Evolutionary conservation across 768 basidiomycete genomes (phyloP).

Genomic region (Amanita rubescens): DNA sequence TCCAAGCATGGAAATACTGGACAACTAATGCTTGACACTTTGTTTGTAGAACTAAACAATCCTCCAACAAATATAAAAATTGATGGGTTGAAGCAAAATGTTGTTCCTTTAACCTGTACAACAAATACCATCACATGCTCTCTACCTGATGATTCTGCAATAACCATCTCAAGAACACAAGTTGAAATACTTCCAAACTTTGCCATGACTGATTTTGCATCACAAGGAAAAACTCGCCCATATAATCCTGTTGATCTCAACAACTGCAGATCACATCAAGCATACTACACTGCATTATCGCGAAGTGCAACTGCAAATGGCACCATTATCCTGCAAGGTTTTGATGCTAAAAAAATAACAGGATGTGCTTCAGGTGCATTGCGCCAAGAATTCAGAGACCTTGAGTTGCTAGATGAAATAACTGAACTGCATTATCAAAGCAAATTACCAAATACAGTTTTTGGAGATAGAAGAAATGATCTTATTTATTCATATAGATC

Average conservation of each 20-base stretch:
- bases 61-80: not conserved
- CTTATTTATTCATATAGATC: not conserved
- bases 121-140: no score
- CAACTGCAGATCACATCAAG: constrained; percentile 9
- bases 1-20: constrained; percentile 8
- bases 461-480: not conserved
- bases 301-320: not conserved
- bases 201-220: constrained; percentile 14
- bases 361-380: not conserved
- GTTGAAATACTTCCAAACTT: constrained; percentile 15
- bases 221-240: constrained; percentile 10
- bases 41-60: constrained; percentile 15
- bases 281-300: not conserved
- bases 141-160: constrained; percentile 14
- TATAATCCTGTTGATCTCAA: constrained; percentile 10
- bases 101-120: not conserved
- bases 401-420: not conserved
- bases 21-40: constrained; percentile 18
- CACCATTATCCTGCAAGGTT: not conserved
- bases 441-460: not conserved
- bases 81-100: not conserved
- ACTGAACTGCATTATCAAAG: not conserved
- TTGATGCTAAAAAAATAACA: not conserved
- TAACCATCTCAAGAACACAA: constrained; percentile 14
- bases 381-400: not conserved